phyloP scores from a whole-genome alignment of 352 stramenopile species.

The Globisporangium acanthophoron region DNA sequence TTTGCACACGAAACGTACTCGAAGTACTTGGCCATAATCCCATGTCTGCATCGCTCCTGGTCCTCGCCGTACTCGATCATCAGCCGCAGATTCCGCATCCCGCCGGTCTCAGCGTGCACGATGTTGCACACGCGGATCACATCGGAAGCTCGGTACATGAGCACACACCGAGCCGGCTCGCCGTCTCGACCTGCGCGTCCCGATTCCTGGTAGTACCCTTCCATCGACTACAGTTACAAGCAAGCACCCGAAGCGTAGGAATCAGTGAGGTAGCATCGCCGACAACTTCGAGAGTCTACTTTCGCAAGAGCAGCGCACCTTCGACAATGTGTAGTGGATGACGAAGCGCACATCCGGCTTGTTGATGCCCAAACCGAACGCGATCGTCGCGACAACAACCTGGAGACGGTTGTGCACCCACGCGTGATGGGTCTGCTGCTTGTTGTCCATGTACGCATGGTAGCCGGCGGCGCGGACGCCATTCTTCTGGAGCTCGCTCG shows the following conservation, averaged over 20 bases:
- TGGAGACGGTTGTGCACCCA: conserved; percentile 58
- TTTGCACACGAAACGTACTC: conserved; percentile 21
- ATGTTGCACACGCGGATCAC: conserved; percentile 68
- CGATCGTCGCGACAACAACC: conserved; percentile 92
- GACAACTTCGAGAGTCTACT: neutral
- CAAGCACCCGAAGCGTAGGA: too few relatives aligned
- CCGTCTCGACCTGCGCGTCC: conserved; percentile 95
- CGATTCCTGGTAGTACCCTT: conserved; percentile 98
- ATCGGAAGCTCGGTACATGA: conserved; percentile 83
- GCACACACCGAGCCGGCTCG: conserved; percentile 71
- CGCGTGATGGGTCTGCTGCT: conserved; percentile 52
- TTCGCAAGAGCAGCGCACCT: conserved; percentile 21
- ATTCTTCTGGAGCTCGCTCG: conserved; percentile 55
- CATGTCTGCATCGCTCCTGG: conserved; percentile 29
- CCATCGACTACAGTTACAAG: conserved; percentile 60
- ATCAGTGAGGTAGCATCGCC: neutral
- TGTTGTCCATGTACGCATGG: conserved; percentile 77
- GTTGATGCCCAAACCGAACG: conserved; percentile 94
- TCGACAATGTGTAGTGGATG: conserved; percentile 84
- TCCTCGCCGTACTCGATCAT: conserved; percentile 66
- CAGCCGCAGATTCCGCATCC: conserved; percentile 52
- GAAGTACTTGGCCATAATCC: conserved; percentile 51
- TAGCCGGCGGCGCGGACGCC: conserved; percentile 86
- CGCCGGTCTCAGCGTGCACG: conserved; percentile 51
- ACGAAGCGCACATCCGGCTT: conserved; percentile 92